Base-by-base conservation (phyloP, 2,329 filamentous ascomycete genomes). In the Plenodomus lindquistii region DNA sequence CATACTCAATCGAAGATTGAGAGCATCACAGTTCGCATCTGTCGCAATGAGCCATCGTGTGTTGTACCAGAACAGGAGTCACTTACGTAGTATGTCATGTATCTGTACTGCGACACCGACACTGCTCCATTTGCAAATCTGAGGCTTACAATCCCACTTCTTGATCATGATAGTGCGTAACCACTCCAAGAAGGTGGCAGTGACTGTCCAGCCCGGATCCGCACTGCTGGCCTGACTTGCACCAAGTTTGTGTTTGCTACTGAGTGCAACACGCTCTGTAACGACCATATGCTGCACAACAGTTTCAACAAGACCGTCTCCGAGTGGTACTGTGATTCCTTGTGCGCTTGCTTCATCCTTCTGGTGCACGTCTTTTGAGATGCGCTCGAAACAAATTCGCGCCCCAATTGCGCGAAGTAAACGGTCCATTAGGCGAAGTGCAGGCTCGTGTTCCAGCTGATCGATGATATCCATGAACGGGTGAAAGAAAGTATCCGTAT, bases 31-130 rank as follows among this genome's bases (percentile, higher is more conserved):
- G 10, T 62, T 52, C 1, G 44, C 36, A 44, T 66, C 67, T 71
- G 35, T 8, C n/a, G 38, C 10, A 1, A 29, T 69, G 43, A 67
- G 60, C 48, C 27, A 8, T 2, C 7, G 2, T n/a, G 2, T 27
- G 18, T 2, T 19, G 1, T 10, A 3, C 4, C 16, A 15, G 2
- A 4, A 6, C 17, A n/a, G 8, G 6, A 2, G 2, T 20, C 21
- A 48, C 67, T 54, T 54, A 87, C 89, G 86, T 68, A 96, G 81
- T 19, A 85, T 81, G 22, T 83, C 78, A 39, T 96, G 82, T 22
- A 95, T 80, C 40, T 86, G 84, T 35, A 97, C 74, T 7, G 91
- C 90, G 43, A 89, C 88, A 13, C 89, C 89, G 52, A 91, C 86
- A 13, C 87, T 79, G 22, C 86, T 84, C 61, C 88, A 86, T 45